Evolutionary conservation across 768 basidiomycete genomes (phyloP).

Genomic region (Lyophyllum atratum): DNA sequence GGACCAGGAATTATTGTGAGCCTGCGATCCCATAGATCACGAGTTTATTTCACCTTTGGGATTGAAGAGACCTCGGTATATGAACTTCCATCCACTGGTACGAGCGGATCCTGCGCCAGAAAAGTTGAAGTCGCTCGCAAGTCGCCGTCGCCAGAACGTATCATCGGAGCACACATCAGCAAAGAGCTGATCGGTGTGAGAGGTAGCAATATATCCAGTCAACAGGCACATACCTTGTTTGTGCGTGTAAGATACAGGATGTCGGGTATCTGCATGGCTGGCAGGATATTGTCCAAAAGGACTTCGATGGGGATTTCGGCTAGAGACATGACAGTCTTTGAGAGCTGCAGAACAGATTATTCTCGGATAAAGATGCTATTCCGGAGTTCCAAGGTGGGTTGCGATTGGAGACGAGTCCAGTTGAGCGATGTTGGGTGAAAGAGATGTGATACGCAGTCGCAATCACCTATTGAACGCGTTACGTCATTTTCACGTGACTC

Average conservation of each 20-base stretch:
- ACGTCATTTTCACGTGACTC: background rate
- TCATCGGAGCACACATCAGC: slow-evolving; percentile 65
- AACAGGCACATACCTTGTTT: slow-evolving; percentile 43
- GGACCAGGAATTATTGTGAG: background rate
- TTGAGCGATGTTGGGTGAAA: too few species aligned
- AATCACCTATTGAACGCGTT: too few species aligned
- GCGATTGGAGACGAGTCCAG: background rate
- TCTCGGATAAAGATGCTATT: background rate
- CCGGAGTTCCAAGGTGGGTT: background rate
- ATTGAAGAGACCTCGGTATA: slow-evolving; percentile 70
- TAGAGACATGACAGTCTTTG: slow-evolving; percentile 25
- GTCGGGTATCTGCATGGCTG: slow-evolving; percentile 52
- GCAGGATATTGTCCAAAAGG: slow-evolving; percentile 73
- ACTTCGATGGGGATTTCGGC: slow-evolving; percentile 72
- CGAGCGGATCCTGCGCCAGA: slow-evolving; percentile 71
- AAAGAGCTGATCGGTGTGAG: slow-evolving; percentile 43
- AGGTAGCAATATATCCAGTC: background rate
- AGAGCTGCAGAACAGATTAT: background rate
- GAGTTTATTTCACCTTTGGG: slow-evolving; percentile 60
- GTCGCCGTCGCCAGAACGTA: slow-evolving; percentile 75
- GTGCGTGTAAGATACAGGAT: slow-evolving; percentile 62
- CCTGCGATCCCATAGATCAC: background rate
- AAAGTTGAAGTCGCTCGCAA: slow-evolving; percentile 78
- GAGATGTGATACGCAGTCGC: too few species aligned
- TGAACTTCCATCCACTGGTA: slow-evolving; percentile 74